Evolutionary conservation across 768 basidiomycete species (phyloP).

Genomic region (Mrakia hoshinonis): DNA sequence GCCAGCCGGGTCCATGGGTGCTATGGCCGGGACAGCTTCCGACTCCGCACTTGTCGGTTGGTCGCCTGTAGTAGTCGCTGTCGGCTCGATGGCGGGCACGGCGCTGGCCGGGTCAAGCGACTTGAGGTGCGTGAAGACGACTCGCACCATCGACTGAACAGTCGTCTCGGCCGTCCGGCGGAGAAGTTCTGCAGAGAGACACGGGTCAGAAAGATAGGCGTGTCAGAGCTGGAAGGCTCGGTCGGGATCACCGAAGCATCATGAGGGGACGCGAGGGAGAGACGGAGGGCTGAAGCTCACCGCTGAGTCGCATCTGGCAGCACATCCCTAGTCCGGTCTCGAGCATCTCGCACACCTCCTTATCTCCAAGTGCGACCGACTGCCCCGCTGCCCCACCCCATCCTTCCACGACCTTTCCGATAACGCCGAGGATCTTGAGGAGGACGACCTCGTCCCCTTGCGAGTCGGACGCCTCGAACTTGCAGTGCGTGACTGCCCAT

Average conservation of each 20-base stretch:
- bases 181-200: slow-evolving; percentile 58
- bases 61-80: background rate
- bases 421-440: slow-evolving; percentile 80
- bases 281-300: slow-evolving; percentile 47
- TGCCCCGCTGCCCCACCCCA: slow-evolving; percentile 47
- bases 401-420: slow-evolving; percentile 65
- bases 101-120: slow-evolving; percentile 26
- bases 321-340: slow-evolving; percentile 95
- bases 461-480: slow-evolving; percentile 94
- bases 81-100: background rate
- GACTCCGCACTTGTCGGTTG: background rate
- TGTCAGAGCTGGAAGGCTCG: background rate
- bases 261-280: background rate
- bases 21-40: slow-evolving; percentile 1
- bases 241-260: too few relatives aligned
- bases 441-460: slow-evolving; percentile 96
- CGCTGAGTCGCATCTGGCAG: slow-evolving; percentile 92
- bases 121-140: slow-evolving; percentile 62
- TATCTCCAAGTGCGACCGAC: slow-evolving; percentile 63
- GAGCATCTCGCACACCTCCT: slow-evolving; percentile 95
- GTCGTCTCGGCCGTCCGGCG: slow-evolving; percentile 78
- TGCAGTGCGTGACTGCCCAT: slow-evolving; percentile 84
- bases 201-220: background rate
- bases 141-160: slow-evolving; percentile 78
- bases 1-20: slow-evolving; percentile 22